These are phyloP conservation scores for Chenopodium berlandieri DNA, from an alignment of 148 eudicot genomes.

Conservation along the genomic window DNA sequence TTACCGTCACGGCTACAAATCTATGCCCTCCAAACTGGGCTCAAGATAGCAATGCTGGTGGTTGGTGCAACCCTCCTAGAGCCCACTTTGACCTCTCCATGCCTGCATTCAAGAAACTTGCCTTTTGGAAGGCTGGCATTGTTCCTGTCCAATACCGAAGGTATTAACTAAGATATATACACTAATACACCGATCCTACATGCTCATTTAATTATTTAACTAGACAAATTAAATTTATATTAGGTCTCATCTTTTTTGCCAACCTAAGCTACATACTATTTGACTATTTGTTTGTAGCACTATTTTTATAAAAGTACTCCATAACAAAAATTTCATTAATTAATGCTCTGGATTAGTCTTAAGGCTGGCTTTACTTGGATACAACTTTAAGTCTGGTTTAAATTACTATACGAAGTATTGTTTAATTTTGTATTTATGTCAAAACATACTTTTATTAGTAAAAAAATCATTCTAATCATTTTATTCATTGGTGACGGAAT, in stretches of 20 bases:
- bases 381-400: no score
- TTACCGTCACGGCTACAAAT: conserved; percentile 80
- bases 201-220: background rate
- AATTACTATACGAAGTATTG: no score
- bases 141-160: conserved; percentile 76
- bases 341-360: no score
- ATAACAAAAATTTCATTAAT: no score
- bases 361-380: no score
- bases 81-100: conserved; percentile 75
- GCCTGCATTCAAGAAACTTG: conserved; percentile 73
- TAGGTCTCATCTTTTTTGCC: no score
- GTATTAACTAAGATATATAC: conserved; percentile 20
- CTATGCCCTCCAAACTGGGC: conserved; percentile 84
- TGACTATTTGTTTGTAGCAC: no score
- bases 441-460: no score
- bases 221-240: no score
- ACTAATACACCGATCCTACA: background rate
- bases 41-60: conserved; percentile 58
- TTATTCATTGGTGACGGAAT: background rate
- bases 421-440: no score
- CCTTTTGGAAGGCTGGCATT: conserved; percentile 67
- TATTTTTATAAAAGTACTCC: no score
- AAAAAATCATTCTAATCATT: background rate
- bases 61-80: conserved; percentile 95
- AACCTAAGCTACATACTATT: no score